Evolutionary conservation across 805 yeast species (phyloP).

Genomic region (Saturnispora silvae): DNA sequence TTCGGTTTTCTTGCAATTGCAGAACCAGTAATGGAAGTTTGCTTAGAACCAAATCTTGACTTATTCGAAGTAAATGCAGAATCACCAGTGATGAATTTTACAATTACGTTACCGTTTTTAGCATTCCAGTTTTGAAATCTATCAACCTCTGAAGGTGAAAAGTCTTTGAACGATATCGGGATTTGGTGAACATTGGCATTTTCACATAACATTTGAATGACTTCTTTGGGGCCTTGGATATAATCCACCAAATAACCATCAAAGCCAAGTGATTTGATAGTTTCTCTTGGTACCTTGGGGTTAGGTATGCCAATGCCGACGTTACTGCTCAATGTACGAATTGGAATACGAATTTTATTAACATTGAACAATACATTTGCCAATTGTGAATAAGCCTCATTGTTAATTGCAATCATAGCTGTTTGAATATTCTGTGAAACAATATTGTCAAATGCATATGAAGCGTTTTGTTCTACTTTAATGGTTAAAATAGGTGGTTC

Average conservation of each 20-base stretch:
- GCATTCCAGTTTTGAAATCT: constrained; percentile 17
- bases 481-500: constrained; percentile 73
- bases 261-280: constrained; percentile 46
- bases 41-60: constrained; percentile 58
- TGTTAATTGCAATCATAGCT: constrained; percentile 38
- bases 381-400: constrained; percentile 37
- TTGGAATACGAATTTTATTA: constrained; percentile 31
- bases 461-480: constrained; percentile 34
- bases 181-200: constrained; percentile 38
- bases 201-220: constrained; percentile 62
- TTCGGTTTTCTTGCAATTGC: constrained; percentile 49
- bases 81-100: constrained; percentile 51
- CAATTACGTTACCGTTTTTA: constrained; percentile 27
- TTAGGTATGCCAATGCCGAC: constrained; percentile 8
- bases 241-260: constrained; percentile 72
- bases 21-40: constrained; percentile 49
- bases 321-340: constrained; percentile 34
- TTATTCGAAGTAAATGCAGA: constrained; percentile 37
- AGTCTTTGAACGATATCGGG: constrained; percentile 49
- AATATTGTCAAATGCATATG: constrained; percentile 28
- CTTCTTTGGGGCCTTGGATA: constrained; percentile 61
- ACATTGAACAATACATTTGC: constrained; percentile 34
- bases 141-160: constrained; percentile 15
- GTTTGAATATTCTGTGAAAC: constrained; percentile 4
- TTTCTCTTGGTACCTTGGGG: constrained; percentile 11